phyloP scores from a whole-genome alignment of 2,329 filamentous ascomycete genomes.

The Knufia petricola region DNA sequence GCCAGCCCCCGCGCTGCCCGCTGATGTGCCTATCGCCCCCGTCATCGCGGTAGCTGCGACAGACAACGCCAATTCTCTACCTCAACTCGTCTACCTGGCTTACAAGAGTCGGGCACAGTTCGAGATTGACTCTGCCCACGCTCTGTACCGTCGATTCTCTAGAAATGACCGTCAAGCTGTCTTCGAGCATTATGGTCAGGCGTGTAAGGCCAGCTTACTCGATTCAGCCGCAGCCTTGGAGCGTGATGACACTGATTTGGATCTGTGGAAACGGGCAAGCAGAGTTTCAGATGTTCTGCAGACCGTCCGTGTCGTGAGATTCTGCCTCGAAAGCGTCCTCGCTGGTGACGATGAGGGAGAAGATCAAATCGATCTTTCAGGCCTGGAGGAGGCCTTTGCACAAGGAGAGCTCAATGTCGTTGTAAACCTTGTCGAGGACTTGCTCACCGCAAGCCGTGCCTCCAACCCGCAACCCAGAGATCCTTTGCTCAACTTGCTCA shows the following conservation, averaged over 20 bases:
- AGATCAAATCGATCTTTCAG: constrained; percentile 47
- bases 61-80: constrained; percentile 70
- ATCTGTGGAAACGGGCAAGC: constrained; percentile 53
- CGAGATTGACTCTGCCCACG: constrained; percentile 61
- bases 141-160: constrained; percentile 32
- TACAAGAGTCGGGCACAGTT: constrained; percentile 96
- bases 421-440: constrained; percentile 44
- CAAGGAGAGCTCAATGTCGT: constrained; percentile 42
- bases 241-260: constrained; percentile 54
- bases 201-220: constrained; percentile 36
- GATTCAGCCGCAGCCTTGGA: constrained; percentile 55
- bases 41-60: constrained; percentile 49
- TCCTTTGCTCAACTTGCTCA: constrained; percentile 43
- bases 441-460: constrained; percentile 43
- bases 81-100: constrained; percentile 82
- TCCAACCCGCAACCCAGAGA: constrained; percentile 43
- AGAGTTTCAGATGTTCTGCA: constrained; percentile 48
- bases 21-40: constrained; percentile 23
- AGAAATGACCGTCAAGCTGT: constrained; percentile 8
- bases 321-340: constrained; percentile 54
- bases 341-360: constrained; percentile 51
- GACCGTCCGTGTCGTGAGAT: constrained; percentile 50
- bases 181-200: constrained; percentile 23
- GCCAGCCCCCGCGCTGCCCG: constrained; percentile 9
- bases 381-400: constrained; percentile 47